A percentile compares a stretch with the other conserved stretches of the same genome.
phyloP scores from a whole-genome alignment of 2,329 filamentous ascomycete genomes.

The Paramyrothecium roridum region DNA sequence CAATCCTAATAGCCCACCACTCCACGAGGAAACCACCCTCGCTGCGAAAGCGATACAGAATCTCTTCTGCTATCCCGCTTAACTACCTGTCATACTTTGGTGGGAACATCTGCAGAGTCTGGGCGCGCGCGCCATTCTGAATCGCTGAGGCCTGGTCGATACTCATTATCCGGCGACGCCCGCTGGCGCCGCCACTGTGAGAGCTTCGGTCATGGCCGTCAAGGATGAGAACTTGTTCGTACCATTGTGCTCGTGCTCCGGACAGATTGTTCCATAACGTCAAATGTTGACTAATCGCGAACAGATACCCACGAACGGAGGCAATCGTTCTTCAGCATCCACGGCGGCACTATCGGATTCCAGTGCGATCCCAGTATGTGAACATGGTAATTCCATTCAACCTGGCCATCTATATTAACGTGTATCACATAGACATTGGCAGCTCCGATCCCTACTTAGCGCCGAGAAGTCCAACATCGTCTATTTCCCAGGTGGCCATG shows the following conservation, averaged over 20 bases:
- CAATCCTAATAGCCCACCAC: neutral
- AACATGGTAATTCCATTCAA: neutral
- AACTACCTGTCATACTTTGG: too few species aligned
- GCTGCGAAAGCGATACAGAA: too few species aligned
- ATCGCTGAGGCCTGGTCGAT: neutral
- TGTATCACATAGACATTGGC: slow-evolving; percentile 64
- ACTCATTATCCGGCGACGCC: slow-evolving; percentile 8
- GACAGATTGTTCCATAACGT: neutral
- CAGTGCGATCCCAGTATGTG: slow-evolving; percentile 62
- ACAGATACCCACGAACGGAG: slow-evolving; percentile 60
- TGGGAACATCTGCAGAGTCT: too few species aligned
- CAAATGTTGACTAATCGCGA: slow-evolving; percentile 6
- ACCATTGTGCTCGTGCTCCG: neutral
- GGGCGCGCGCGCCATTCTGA: neutral
- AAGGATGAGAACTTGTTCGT: slow-evolving; percentile 51
- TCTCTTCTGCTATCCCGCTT: too few species aligned
- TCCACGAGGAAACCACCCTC: too few species aligned
- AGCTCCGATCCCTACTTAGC: slow-evolving; percentile 86
- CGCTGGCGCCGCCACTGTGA: slow-evolving; percentile 7
- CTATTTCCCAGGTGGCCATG: slow-evolving; percentile 77
- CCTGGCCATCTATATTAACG: too few species aligned
- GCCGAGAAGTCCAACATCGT: slow-evolving; percentile 72
- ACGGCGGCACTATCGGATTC: slow-evolving; percentile 65
- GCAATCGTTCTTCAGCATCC: slow-evolving; percentile 57
- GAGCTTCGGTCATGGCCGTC: slow-evolving; percentile 44